Evolutionary conservation across 2,329 filamentous ascomycete species (phyloP), one percentile per base, ranked within the genome.

Genomic region (Aspergillus candidus): DNA sequence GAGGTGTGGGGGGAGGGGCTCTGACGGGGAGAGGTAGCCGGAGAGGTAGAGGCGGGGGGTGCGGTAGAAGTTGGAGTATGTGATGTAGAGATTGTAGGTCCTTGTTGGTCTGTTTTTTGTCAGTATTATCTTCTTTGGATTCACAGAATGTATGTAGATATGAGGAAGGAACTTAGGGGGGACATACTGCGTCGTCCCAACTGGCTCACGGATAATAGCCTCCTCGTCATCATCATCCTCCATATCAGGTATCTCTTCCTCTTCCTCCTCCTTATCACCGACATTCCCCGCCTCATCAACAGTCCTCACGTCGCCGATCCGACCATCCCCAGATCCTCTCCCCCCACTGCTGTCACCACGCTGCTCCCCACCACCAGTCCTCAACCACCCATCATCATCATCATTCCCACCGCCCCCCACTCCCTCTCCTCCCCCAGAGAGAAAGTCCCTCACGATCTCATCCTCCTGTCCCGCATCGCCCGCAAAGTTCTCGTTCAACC

Each of bases 61-160:
- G 56, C 88, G 86, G 72, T 97, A 98, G 74, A 94, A 96, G 32
- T 90, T 86, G 4, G 90, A 88, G 72, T 98, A 98, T 71, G 89
- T 93, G 61, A 98, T 97, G 76, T 98, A 98, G 54, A 98, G 84
- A 35, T 86, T 95, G 69, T 98, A 98, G n/a, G 88, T 94, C 55
- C 93, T 86, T 40, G 87, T 79, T 42, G 86, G 83, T 45, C 88
- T 94, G 53, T 49, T 7, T 56, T 56, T 11, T 15, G 35, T 46
- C 35, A 56, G 46, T 36, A 31, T 10, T 18, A 18, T 27, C 22
- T 8, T 10, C 22, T 8, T 27, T 7, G 8, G 2, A 7, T 27
- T 27, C 22, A 27, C 22, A 27, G 4, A 6, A 27, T 8, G 22
- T 27, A 27, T 27, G 22, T 34, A 32, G 13, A 48, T 11, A 33